Conservation (phyloP, 139 green algal species). For the Gonium pectorale region DNA sequence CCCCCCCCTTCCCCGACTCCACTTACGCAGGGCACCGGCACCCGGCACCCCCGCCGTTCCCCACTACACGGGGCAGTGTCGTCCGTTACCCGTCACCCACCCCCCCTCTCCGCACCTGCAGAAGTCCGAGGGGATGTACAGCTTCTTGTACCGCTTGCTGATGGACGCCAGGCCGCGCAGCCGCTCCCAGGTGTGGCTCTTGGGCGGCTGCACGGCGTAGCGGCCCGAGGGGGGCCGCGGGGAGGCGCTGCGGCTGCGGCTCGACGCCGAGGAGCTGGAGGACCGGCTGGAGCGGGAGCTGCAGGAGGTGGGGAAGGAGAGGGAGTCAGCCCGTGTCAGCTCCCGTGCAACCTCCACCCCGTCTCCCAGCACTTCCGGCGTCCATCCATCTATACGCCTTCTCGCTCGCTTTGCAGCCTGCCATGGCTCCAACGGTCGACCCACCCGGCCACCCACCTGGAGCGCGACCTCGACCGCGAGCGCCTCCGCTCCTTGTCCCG, state of each 20-base stretch:
- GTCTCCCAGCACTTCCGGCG: no score
- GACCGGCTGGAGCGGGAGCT: conserved; percentile 11
- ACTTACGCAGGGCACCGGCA: no score
- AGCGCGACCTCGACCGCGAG: conserved; percentile 29
- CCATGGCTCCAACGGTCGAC: not conserved
- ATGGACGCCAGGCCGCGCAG: conserved; percentile 55
- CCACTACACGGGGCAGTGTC: no score
- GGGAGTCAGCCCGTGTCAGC: no score
- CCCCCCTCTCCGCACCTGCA: conserved; percentile 1
- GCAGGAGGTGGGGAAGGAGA: not conserved
- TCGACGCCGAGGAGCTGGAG: not conserved
- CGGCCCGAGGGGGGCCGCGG: conserved; percentile 17
- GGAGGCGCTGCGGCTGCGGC: conserved; percentile 29
- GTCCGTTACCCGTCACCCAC: no score
- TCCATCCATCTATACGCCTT: no score
- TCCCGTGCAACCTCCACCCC: no score
- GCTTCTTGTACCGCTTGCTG: conserved; percentile 69
- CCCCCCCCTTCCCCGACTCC: no score
- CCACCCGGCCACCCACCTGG: not conserved
- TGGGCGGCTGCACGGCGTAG: conserved; percentile 57
- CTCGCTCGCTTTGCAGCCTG: no score
- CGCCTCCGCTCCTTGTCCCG: not conserved
- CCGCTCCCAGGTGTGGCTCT: conserved; percentile 53
- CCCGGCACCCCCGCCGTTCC: no score
- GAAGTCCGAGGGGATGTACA: conserved; percentile 71